Percentiles rank a stretch among this genome's conserved stretches.
phyloP scores from a whole-genome alignment of 345 rosid species.

The Punica granatum region DNA sequence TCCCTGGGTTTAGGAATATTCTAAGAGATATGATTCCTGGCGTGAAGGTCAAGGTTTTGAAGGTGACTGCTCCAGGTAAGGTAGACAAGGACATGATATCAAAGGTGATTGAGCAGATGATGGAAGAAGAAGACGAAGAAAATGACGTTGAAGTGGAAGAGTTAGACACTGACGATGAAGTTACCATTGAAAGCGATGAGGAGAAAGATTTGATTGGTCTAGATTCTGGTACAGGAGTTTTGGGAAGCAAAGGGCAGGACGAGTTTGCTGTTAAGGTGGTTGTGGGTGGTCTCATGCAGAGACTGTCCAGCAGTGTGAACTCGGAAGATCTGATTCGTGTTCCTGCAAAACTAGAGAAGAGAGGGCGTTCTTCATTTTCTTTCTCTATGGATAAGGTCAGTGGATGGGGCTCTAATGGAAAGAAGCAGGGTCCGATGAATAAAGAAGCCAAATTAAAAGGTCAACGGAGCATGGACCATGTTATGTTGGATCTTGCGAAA shows the following conservation, averaged over 20 bases:
- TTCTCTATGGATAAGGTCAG: constrained; percentile 57
- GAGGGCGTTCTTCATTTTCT: constrained; percentile 48
- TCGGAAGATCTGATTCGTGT: constrained; percentile 51
- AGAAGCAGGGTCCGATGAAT: constrained; percentile 34
- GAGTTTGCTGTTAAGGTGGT: constrained; percentile 76
- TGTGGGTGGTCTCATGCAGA: constrained; percentile 61
- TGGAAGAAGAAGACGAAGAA: constrained; percentile 75
- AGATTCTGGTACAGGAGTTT: constrained; percentile 37
- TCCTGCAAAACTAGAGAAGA: constrained; percentile 69
- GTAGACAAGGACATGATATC: constrained; percentile 78
- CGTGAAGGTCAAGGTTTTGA: constrained; percentile 75
- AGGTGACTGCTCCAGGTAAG: constrained; percentile 67
- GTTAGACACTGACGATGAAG: constrained; percentile 48
- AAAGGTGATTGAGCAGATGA: constrained; percentile 73
- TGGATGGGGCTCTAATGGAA: constrained; percentile 33
- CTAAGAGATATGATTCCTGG: constrained; percentile 87
- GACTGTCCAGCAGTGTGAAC: constrained; percentile 43
- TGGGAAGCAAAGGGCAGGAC: constrained; percentile 46
- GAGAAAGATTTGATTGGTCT: constrained; percentile 46
- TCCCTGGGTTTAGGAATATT: constrained; percentile 64
- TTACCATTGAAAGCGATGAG: constrained; percentile 42
- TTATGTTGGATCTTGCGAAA: constrained; percentile 77
- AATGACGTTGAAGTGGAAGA: constrained; percentile 50
- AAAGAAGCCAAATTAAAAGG: constrained; percentile 53
- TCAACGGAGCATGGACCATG: constrained; percentile 51